Percentiles rank a stretch among this genome's conserved stretches.
Conservation (phyloP, 2,329 filamentous ascomycete genomes). For the Aspergillus ruber region DNA sequence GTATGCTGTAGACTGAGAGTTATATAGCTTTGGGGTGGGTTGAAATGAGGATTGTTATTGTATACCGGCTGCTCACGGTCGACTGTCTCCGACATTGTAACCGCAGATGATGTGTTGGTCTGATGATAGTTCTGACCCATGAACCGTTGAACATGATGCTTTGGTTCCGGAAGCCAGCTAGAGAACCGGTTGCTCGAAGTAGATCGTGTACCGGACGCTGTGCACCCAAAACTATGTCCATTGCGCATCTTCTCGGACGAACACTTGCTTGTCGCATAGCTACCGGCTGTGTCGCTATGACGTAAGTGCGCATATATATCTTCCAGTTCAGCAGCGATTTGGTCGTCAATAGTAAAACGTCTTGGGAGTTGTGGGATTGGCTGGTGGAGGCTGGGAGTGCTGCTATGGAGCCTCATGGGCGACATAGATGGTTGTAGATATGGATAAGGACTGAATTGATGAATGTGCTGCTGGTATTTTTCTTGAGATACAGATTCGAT, state of each 20-base stretch:
- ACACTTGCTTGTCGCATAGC: background rate
- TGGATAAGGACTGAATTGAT: background rate
- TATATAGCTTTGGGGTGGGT: too few species aligned
- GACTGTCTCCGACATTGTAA: background rate
- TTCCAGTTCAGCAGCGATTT: constrained; percentile 17
- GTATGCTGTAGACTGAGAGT: too few species aligned
- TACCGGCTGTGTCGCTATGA: background rate
- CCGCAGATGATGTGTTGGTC: background rate
- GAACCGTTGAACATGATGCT: constrained; percentile 6
- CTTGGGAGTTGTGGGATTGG: constrained; percentile 1
- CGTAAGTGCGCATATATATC: too few species aligned
- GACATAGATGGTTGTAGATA: background rate
- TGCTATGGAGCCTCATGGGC: background rate
- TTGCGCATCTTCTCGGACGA: background rate
- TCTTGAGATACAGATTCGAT: background rate
- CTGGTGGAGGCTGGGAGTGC: background rate
- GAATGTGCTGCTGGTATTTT: too few species aligned
- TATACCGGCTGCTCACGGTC: background rate
- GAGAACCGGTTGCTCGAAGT: constrained; percentile 3
- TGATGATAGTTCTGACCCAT: background rate
- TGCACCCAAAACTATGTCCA: background rate
- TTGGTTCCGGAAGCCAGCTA: constrained; percentile 13
- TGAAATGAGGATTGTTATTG: background rate
- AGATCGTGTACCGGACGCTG: constrained; percentile 1
- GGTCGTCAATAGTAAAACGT: constrained; percentile 23